Evolutionary conservation across 2,329 filamentous ascomycete genomes (phyloP).

Genomic region (Trichoderma endophyticum): DNA sequence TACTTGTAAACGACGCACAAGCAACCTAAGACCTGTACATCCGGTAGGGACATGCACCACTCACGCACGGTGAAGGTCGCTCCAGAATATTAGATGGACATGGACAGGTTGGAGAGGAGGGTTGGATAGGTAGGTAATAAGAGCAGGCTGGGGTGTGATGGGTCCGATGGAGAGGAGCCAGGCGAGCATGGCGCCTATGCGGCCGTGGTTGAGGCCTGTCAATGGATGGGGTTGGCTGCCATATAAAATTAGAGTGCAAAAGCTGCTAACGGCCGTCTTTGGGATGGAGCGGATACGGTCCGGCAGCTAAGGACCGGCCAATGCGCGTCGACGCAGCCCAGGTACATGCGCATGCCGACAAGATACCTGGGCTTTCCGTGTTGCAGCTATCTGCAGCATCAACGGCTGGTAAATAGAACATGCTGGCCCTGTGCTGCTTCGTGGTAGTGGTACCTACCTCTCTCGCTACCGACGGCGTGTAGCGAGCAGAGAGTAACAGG

Average conservation of each 20-base stretch:
- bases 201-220: conserved; percentile 38
- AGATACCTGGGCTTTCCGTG: conserved; percentile 4
- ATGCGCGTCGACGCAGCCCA: conserved; percentile 7
- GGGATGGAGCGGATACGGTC: conserved; percentile 15
- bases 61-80: conserved; percentile 11
- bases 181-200: conserved; percentile 45
- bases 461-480: conserved; percentile 11
- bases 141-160: conserved; percentile 28
- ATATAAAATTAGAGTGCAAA: conserved; percentile 44
- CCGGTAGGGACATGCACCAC: neutral
- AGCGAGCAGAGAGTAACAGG: neutral
- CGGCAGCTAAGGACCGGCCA: conserved; percentile 17
- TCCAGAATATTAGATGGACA: conserved; percentile 14
- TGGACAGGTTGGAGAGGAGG: conserved; percentile 6
- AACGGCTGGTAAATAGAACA: neutral
- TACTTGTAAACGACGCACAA: conserved; percentile 8
- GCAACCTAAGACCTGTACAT: neutral
- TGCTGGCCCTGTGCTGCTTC: neutral
- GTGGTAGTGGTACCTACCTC: conserved; percentile 1
- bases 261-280: conserved; percentile 14
- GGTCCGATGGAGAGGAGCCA: conserved; percentile 29
- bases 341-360: conserved; percentile 3
- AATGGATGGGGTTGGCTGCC: conserved; percentile 39
- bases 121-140: conserved; percentile 14
- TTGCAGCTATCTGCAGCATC: conserved; percentile 14